phyloP scores from a whole-genome alignment of 257 asterid species.

The Oldenlandia corymbosa region DNA sequence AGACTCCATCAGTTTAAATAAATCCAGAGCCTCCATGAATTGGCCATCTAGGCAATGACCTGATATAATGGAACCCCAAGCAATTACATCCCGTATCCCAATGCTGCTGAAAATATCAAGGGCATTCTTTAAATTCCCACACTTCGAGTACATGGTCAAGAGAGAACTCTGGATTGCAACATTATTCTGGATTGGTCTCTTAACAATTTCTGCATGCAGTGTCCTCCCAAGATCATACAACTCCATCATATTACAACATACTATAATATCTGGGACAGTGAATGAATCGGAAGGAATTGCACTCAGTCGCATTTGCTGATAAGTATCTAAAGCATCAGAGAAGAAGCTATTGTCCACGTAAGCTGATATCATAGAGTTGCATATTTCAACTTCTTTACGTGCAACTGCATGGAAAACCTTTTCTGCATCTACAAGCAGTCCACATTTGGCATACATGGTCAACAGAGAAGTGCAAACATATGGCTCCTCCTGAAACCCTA shows the following conservation, averaged over 20 bases:
- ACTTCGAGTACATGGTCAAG: slow-evolving; percentile 76
- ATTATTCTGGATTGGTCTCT: slow-evolving; percentile 49
- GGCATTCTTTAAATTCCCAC: slow-evolving; percentile 44
- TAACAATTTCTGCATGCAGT: slow-evolving; percentile 58
- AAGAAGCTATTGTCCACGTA: slow-evolving; percentile 44
- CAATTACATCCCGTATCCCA: slow-evolving; percentile 59
- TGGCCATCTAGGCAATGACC: slow-evolving; percentile 47
- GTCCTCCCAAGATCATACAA: slow-evolving; percentile 39
- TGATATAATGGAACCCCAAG: slow-evolving; percentile 84
- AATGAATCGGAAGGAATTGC: slow-evolving; percentile 58
- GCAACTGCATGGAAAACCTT: slow-evolving; percentile 32
- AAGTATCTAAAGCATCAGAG: slow-evolving; percentile 48
- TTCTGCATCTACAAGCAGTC: slow-evolving; percentile 44
- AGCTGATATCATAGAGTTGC: slow-evolving; percentile 89
- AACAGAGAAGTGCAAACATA: slow-evolving; percentile 68
- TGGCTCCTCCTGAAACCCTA: slow-evolving; percentile 52
- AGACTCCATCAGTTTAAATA: slow-evolving; percentile 45
- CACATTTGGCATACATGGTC: slow-evolving; percentile 64
- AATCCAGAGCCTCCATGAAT: slow-evolving; percentile 40
- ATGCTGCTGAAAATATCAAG: slow-evolving; percentile 44
- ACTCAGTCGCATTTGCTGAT: slow-evolving; percentile 38
- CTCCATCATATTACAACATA: slow-evolving; percentile 45
- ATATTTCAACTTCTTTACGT: slow-evolving; percentile 48
- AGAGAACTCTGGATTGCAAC: slow-evolving; percentile 62
- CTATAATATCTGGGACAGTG: slow-evolving; percentile 55